Evolutionary conservation across 495 filamentous ascomycete genomes (phyloP), one percentile per base, ranked within the genome.

Genomic region (Monascus purpureus): DNA sequence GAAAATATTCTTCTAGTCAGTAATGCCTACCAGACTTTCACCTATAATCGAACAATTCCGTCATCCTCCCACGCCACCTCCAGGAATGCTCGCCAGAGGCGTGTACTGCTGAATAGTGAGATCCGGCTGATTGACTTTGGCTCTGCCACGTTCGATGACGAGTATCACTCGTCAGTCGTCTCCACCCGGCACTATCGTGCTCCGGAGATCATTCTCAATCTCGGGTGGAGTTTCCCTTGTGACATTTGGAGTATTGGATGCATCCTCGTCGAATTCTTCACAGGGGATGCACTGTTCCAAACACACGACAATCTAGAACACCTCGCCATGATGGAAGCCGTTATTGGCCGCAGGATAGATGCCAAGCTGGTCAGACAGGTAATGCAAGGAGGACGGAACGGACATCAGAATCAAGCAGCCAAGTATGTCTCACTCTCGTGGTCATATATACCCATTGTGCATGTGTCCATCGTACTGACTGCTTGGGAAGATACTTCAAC

Each of bases 201-300:
- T 0, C 92, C 90, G 0, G 92, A 97, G 49, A 97, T 97, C 46
- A 97, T 97, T 31, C 66, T 97, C 20, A 90, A 92, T 8, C 66
- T 96, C 2, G 92, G 92, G 11, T 97, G 90, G 92, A 95, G 84
- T 37, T 95, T 80, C 50, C 88, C 90, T 0, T 96, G 92, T 47
- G 90, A 97, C 46, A 87, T 97, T 28, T 97, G 90, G 92, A 96
- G 88, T 61, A 95, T 97, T 31, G 92, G 92, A 5, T 97, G 90
- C 45, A 97, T 97, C 39, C 59, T 97, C 25, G 92, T 97, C n/a
- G 90, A 97, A 43, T 97, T 96, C 56, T 97, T 84, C 50, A 97
- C 92, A 2, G 90, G 92, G 2, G 92, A 97, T 56, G 90, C 92
- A 12, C 62, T 97, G 2, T 97, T 97, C 50, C 90, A 97, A 53